A percentile compares a stretch with the other conserved stretches of the same genome.
Conservation (phyloP, 208 protist species). For the Wallacemonas sp. region DNA sequence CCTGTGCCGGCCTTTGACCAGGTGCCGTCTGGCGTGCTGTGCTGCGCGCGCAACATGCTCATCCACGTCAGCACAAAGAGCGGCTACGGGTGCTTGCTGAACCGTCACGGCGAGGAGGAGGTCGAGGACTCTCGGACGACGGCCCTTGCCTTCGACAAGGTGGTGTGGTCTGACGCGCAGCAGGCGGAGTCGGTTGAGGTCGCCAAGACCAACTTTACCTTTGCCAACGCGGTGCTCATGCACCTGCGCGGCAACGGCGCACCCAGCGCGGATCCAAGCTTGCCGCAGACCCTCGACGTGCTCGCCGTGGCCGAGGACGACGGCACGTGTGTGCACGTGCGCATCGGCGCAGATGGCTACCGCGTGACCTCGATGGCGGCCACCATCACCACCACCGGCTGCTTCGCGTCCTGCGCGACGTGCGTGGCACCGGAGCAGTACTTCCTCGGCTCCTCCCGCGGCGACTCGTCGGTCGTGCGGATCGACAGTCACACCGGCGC, state of each 20-base stretch:
- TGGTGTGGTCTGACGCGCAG: constrained; percentile 50
- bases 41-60: constrained; percentile 70
- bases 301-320: constrained; percentile 75
- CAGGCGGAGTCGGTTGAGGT: constrained; percentile 52
- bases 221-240: constrained; percentile 54
- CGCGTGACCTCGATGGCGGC: constrained; percentile 43
- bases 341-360: constrained; percentile 49
- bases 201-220: constrained; percentile 69
- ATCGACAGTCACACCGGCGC: constrained; percentile 17
- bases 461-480: constrained; percentile 60
- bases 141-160: constrained; percentile 44
- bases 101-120: constrained; percentile 75
- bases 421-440: constrained; percentile 17
- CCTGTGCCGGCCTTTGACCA: constrained; percentile 66
- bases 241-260: constrained; percentile 5
- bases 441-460: constrained; percentile 63
- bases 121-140: constrained; percentile 45
- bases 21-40: constrained; percentile 72
- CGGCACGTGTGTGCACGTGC: constrained; percentile 65
- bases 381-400: constrained; percentile 58
- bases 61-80: constrained; percentile 81
- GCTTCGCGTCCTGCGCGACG: constrained; percentile 36
- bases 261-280: too few relatives aligned
- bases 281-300: constrained; percentile 32
- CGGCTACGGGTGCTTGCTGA: constrained; percentile 78